Evolutionary conservation across 1,139 yeast genomes (phyloP), one percentile per base, ranked within the genome.

Genomic region (Nakaseomyces nivariensis): DNA sequence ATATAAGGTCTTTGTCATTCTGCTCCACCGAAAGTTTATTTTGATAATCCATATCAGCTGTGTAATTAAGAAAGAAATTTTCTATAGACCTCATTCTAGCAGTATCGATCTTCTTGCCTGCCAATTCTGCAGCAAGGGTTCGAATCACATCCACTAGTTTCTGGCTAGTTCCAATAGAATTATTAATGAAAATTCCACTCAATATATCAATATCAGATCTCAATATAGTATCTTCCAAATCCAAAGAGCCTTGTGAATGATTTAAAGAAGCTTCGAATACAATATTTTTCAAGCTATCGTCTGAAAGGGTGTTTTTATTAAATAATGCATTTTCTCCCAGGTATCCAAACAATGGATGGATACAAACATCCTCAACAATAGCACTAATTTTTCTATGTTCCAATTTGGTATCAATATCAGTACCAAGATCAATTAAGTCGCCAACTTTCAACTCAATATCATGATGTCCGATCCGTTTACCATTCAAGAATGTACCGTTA

Each of bases 401-500:
- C 54, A 72, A 67, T 45, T 83, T 88, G 46, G 84, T 82, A 60
- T 87, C 88, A 49, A 92, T 86, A 61, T 92, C 94, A 51, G 94
- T 88, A 1, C 98, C 97, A 51, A 92, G 73, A 60, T 90, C 94
- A 17, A 92, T 76, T 11, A 78, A 72, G 66, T 90, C 97, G 22
- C 87, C 90, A 36, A 81, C 74, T 52, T 78, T 74, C 47, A 92
- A 69, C 58, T 81, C 86, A 5, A 58, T 57, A 32, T 59, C 64
- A 3, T 77, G 89, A 37, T 77, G 73, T 22, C 79, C 78, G 10
- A 92, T 73, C 53, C 90, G 80, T 37, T 71, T 72, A 46, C 82
- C 87, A 64, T 92, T 92, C 48, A 92, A 78, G 64, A 85, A 92
- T 0, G 97, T 90, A 6, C 98, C 98, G 67, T 92, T 92, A n/a